Conservation (phyloP, 2,329 filamentous ascomycete genomes). For the Colletotrichum liaoningense region DNA sequence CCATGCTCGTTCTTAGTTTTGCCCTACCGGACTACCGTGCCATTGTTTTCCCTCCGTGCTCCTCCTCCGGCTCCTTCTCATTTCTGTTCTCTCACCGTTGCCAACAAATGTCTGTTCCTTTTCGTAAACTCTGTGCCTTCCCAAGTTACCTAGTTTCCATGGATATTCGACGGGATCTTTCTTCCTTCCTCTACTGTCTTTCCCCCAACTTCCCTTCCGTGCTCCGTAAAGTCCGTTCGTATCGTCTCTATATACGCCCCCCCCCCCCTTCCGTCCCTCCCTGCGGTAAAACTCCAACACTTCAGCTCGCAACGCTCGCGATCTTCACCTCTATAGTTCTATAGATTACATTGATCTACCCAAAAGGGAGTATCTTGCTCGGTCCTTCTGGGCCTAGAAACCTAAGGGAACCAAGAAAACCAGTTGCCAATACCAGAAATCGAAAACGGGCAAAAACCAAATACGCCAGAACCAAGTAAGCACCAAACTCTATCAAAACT, state of each 20-base stretch:
- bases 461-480: neutral
- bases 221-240: constrained; percentile 9
- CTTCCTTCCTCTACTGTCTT: too few species aligned
- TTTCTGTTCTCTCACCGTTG: neutral
- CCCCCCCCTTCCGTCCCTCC: neutral
- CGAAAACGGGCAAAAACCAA: neutral
- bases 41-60: neutral
- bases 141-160: neutral
- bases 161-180: too few species aligned
- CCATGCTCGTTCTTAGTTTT: too few species aligned
- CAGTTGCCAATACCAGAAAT: too few species aligned
- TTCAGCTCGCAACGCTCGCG: too few species aligned
- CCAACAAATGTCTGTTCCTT: neutral
- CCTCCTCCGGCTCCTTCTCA: too few species aligned
- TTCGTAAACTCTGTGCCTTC: neutral
- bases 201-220: constrained; percentile 3
- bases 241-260: neutral
- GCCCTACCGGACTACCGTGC: too few species aligned
- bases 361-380: neutral
- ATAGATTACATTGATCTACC: neutral
- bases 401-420: neutral
- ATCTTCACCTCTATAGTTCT: neutral
- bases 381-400: neutral
- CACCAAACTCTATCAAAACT: neutral
- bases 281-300: neutral